phyloP scores from a whole-genome alignment of 1,284 basidiomycete genomes.

The Cryptococcus sp. region DNA sequence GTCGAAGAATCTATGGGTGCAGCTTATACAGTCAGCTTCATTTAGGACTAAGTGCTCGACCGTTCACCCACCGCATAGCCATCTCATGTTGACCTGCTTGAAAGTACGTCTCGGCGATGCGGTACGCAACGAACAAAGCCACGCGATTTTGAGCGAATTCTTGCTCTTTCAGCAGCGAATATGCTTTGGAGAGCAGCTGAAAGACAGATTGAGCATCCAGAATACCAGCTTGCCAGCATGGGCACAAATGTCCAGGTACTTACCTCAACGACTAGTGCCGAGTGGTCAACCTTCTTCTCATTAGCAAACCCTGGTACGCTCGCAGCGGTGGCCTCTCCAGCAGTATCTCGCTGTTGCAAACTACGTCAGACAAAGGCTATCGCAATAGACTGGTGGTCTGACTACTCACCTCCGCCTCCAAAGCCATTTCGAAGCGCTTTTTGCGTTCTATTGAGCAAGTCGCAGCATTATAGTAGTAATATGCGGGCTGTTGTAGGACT shows the following conservation, averaged over 20 bases:
- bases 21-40: background rate
- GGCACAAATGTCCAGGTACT: conserved; percentile 10
- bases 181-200: conserved; percentile 85
- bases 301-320: conserved; percentile 64
- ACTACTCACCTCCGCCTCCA: conserved; percentile 62
- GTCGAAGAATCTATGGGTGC: conserved; percentile 73
- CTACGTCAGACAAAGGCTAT: conserved; percentile 4
- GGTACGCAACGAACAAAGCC: conserved; percentile 79
- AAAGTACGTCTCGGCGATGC: conserved; percentile 77
- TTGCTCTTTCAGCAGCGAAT: conserved; percentile 79
- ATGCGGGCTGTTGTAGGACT: conserved; percentile 82
- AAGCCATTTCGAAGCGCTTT: conserved; percentile 64
- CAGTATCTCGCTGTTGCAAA: conserved; percentile 22
- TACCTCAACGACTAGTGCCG: conserved; percentile 77
- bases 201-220: background rate
- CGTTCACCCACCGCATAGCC: conserved; percentile 66
- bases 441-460: conserved; percentile 74
- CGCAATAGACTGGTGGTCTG: background rate
- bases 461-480: conserved; percentile 86
- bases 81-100: conserved; percentile 67
- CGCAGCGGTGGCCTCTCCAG: conserved; percentile 30
- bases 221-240: background rate
- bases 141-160: conserved; percentile 62
- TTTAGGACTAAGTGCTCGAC: background rate
- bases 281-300: conserved; percentile 86